Evolutionary conservation across 1,284 basidiomycete genomes (phyloP).

Genomic region (Fomitopsis schrenkii): DNA sequence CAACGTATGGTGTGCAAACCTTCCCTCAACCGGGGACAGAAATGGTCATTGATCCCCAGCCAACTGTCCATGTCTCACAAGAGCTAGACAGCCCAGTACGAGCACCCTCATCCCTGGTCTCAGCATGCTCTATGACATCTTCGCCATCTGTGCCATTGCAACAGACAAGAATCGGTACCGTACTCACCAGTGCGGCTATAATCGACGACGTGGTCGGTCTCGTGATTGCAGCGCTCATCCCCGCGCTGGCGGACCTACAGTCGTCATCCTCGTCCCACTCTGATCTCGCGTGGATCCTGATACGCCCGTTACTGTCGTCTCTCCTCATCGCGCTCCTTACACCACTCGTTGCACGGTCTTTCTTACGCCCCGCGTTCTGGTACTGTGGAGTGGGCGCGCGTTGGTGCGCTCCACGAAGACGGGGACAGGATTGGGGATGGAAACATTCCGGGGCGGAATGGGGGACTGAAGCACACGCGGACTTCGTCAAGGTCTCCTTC

Average conservation of each 20-base stretch:
- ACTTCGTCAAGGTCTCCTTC: constrained; percentile 18
- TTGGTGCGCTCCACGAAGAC: constrained; percentile 21
- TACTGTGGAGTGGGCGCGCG: constrained; percentile 15
- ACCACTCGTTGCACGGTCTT: constrained; percentile 22
- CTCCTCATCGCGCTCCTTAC: constrained; percentile 30
- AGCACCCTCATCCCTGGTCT: neutral
- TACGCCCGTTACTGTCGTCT: constrained; percentile 36
- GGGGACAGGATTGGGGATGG: constrained; percentile 17
- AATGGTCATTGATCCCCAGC: neutral
- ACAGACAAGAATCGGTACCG: constrained; percentile 42
- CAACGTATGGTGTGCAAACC: no score
- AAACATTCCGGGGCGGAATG: constrained; percentile 7
- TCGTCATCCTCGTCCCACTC: neutral
- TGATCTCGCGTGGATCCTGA: constrained; percentile 33
- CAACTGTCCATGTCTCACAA: neutral
- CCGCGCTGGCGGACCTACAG: constrained; percentile 25
- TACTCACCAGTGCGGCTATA: constrained; percentile 47
- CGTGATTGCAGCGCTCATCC: constrained; percentile 44
- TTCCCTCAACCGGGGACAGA: neutral
- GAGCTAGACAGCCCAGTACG: neutral
- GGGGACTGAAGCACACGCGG: constrained; percentile 20
- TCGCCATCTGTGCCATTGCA: constrained; percentile 26
- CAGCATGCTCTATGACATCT: neutral
- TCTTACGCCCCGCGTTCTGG: constrained; percentile 26
- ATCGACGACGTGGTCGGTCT: constrained; percentile 54